Evolutionary conservation across 441 rosid species (phyloP), one percentile per base, ranked within the genome.

Genomic region (Omphalea diandra): DNA sequence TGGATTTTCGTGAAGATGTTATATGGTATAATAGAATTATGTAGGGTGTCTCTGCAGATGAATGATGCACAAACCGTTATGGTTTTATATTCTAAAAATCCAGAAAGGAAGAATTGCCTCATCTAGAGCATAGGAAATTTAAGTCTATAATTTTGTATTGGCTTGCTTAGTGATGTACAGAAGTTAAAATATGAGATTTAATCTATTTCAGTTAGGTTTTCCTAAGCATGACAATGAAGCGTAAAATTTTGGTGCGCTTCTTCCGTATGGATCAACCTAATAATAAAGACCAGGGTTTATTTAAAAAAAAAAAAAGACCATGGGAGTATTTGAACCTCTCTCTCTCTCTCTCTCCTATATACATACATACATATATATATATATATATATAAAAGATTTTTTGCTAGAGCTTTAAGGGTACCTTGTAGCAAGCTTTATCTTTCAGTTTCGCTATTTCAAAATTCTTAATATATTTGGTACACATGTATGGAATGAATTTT

Each of bases 11-110:
- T 63, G 60, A 67, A 72, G 58, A 31, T 56, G 14, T 61, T 26
- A 40, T 66, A 9, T 63, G 24, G 67, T 73, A 52, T 5, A 47
- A 46, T 57, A 50, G 69, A 50, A 32, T 63, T 26, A 56, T 46
- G 31, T 24, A 46, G 63, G 63, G 66, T 63, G 65, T 71, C 64
- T 40, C 26, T 53, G 71, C 71, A 32, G 68, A 58, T 32, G 56
- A 31, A 57, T 24, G 58, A 29, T 65, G 33, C 17, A n/a, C n/a
- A n/a, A 33, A 44, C 67, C 58, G 44, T 1, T 18, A 4, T 40
- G 71, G 27, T 56, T 41, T 57, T 43, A 32, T 68, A 38, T 58
- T 41, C 18, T 29, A 26, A 32, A 56, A 55, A 26, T 55, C 41
- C 56, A 4, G 53, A 29, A 68, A 40, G 63, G 71, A 68, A 55